phyloP scores from a whole-genome alignment of 2,329 filamentous ascomycete genomes.

The Karstenula rhodostoma region DNA sequence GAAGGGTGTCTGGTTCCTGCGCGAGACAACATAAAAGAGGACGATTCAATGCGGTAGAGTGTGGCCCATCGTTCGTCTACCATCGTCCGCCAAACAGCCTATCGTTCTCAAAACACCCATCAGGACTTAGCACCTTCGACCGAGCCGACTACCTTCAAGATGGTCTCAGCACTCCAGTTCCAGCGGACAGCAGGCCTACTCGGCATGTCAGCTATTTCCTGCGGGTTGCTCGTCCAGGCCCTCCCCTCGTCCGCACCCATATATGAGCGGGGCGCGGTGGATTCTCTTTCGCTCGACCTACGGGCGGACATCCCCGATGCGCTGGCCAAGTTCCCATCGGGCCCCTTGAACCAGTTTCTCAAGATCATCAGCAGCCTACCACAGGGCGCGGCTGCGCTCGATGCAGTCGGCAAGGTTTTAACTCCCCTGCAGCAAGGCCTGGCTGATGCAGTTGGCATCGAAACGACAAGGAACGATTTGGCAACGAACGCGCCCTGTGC shows the following conservation, averaged over 20 bases:
- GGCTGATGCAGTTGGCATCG: slow-evolving; percentile 11
- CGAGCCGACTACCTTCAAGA: background rate
- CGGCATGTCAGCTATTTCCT: background rate
- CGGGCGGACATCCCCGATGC: slow-evolving; percentile 7
- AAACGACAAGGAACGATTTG: slow-evolving; percentile 14
- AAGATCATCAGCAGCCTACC: slow-evolving; percentile 16
- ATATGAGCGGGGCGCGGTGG: background rate
- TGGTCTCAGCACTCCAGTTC: background rate
- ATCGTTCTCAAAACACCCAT: background rate
- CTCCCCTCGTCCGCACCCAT: background rate
- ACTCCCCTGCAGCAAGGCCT: slow-evolving; percentile 15
- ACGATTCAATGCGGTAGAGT: background rate
- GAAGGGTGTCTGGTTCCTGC: background rate
- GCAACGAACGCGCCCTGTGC: slow-evolving; percentile 2
- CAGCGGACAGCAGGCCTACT: background rate
- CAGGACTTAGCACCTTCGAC: background rate
- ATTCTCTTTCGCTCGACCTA: background rate
- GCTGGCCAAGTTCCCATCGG: slow-evolving; percentile 13
- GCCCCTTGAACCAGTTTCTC: slow-evolving; percentile 15
- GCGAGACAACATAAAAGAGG: background rate
- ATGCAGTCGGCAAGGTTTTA: slow-evolving; percentile 13
- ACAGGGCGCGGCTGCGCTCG: slow-evolving; percentile 14
- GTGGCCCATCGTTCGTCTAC: too few relatives aligned
- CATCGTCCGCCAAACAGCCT: too few relatives aligned
- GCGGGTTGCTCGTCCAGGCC: background rate